Evolutionary conservation across 176 grass and related monocot genomes (phyloP).

Genomic region (Bothriochloa decipiens): DNA sequence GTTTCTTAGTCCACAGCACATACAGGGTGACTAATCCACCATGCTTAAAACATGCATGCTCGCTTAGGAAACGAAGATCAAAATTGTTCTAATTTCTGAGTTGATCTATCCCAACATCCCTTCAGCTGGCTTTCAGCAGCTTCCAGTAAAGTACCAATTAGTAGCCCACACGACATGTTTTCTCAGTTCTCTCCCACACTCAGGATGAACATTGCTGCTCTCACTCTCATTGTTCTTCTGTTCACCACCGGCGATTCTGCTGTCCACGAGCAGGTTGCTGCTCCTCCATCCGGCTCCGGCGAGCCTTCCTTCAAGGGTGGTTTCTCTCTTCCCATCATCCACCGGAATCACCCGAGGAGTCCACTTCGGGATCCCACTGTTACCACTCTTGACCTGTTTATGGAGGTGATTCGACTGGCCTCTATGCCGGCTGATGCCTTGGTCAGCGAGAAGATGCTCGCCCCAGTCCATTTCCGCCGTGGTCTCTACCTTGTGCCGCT

Average conservation of each 20-base stretch:
- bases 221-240: background rate
- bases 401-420: background rate
- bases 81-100: background rate
- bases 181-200: background rate
- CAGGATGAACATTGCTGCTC: background rate
- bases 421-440: background rate
- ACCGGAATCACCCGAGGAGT: background rate
- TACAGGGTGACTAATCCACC: background rate
- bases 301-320: conserved; percentile 6
- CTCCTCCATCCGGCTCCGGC: background rate
- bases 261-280: background rate
- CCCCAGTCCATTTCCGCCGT: background rate
- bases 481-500: conserved; percentile 9
- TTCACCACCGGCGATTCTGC: background rate
- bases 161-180: background rate
- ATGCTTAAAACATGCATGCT: background rate
- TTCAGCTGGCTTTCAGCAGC: background rate
- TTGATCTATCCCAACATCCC: background rate
- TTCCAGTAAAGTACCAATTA: background rate
- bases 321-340: conserved; percentile 16
- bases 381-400: background rate
- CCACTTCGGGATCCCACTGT: background rate
- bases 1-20: background rate
- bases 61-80: background rate
- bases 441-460: background rate